Evolutionary conservation across 2,329 filamentous ascomycete species (phyloP), one percentile per base, ranked within the genome.

Genomic region (Neospermospora avenae): DNA sequence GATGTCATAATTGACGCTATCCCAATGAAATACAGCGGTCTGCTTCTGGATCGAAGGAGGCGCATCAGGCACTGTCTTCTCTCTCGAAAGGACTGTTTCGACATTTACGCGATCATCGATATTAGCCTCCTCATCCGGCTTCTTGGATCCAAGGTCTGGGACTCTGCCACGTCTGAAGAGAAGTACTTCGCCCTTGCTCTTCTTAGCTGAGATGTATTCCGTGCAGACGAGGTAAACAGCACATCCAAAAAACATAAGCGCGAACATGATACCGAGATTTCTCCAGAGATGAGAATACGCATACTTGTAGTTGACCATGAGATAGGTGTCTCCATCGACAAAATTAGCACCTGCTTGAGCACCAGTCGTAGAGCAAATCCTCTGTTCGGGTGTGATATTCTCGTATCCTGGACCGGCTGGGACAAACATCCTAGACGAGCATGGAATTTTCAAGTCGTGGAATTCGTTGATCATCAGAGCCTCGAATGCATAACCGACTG

Each of bases 381-480:
- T 64, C 37, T 69, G 57, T 3, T 59, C 49, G 1, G 60, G 51
- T 14, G 60, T 42, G 3, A 65, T 46, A 24, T 65, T 60, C 11
- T 52, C 51, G 48, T 69, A 71, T 13, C n/a, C 51, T 42, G 52
- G 45, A n/a, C 68, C 70, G 3, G 49, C 42, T 13, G 69, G 70
- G 0, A 71, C 63, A 37, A 69, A 70, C 16, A 57, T 35, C 5
- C 20, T 14, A 65, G 44, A 25, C 1, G 63, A 59, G 53, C 70
- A 71, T 1, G 62, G 61, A 20, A 72, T 65, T 11, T 61, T 24
- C 20, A 66, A 62, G 28, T 62, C 54, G 39, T 66, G 63, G 51
- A 96, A 96, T 73, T 96, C 92, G 74, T 96, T 96, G 64, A 90
- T 82, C 81, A 93, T 88, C 25, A 96, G 79, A 0, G 85, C 79